Evolutionary conservation across 2,329 filamentous ascomycete genomes (phyloP).

Genomic region (Rosellinia necatrix): DNA sequence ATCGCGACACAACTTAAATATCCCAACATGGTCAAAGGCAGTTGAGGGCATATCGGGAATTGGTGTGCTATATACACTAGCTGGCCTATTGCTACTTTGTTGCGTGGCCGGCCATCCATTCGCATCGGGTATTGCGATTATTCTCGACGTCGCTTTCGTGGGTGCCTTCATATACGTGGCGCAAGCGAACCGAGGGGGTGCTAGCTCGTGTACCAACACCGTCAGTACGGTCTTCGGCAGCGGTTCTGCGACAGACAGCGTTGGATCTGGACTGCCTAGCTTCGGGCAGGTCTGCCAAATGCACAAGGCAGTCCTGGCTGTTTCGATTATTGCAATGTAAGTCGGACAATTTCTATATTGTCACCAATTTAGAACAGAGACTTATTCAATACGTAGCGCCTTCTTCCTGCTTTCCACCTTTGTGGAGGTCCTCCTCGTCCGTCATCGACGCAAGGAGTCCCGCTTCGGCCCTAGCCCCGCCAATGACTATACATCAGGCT

Average conservation of each 20-base stretch:
- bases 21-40: conserved; percentile 69
- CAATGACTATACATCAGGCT: conserved; percentile 48
- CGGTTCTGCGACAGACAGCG: conserved; percentile 57
- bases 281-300: conserved; percentile 68
- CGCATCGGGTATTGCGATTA: conserved; percentile 72
- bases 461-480: conserved; percentile 47
- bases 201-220: conserved; percentile 62
- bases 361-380: background rate
- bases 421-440: conserved; percentile 69
- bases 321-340: conserved; percentile 78
- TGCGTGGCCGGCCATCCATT: conserved; percentile 76
- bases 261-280: conserved; percentile 53
- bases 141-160: conserved; percentile 77
- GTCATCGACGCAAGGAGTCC: conserved; percentile 65
- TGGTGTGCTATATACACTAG: conserved; percentile 73
- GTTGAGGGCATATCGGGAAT: conserved; percentile 79
- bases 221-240: conserved; percentile 72
- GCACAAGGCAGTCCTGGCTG: conserved; percentile 76
- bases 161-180: conserved; percentile 84
- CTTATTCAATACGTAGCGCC: conserved; percentile 50
- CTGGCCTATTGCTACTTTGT: conserved; percentile 76
- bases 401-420: conserved; percentile 76
- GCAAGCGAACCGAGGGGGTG: conserved; percentile 71
- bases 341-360: conserved; percentile 26
- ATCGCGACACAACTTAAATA: conserved; percentile 64